Evolutionary conservation across 2,329 filamentous ascomycete species (phyloP), one percentile per base, ranked within the genome.

Genomic region (Leptographium lundbergii): DNA sequence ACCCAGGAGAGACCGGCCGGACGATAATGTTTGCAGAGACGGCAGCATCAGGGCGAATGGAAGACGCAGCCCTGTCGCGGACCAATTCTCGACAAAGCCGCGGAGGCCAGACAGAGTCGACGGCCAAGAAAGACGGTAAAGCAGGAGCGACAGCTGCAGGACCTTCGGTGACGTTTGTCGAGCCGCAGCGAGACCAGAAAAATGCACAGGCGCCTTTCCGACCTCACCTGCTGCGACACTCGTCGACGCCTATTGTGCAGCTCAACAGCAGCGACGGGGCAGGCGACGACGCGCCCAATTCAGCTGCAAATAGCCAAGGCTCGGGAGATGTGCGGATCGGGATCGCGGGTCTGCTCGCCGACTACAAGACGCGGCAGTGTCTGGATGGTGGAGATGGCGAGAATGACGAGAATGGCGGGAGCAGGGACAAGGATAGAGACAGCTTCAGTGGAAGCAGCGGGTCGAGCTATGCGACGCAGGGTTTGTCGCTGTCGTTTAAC

Each of bases 401-500:
- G 36, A 39, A 17, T 1, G 36, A 4, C 13, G 36, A 34, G 9
- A 34, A 34, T 29, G 7, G 27, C 7, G 27, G 27, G 7, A 25
- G 11, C 57, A 48, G 19, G 14, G 45, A 53, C 42, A n/a, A 56
- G 2, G 10, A 25, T 6, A 9, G 17, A 7, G 34, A 34, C 25
- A 58, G 53, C 54, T 50, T 19, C 25, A 22, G 36, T n/a, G 4
- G 50, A 29, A 39, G 54, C 34, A 60, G 56, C 36, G 62, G 62
- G 1, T 62, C 61, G 2, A 61, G 62, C 39, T 63, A 63, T 24
- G 59, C 59, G 6, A 60, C 61, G 14, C 61, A 63, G 24, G 60
- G 59, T 3, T 71, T 89, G 4, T 81, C 89, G 0, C 75, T 95
- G 2, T 89, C 85, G 2, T 95, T 95, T 75, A 95, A 95, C 66